phyloP scores from a whole-genome alignment of 257 asterid genomes.

The Asclepias syriaca region DNA sequence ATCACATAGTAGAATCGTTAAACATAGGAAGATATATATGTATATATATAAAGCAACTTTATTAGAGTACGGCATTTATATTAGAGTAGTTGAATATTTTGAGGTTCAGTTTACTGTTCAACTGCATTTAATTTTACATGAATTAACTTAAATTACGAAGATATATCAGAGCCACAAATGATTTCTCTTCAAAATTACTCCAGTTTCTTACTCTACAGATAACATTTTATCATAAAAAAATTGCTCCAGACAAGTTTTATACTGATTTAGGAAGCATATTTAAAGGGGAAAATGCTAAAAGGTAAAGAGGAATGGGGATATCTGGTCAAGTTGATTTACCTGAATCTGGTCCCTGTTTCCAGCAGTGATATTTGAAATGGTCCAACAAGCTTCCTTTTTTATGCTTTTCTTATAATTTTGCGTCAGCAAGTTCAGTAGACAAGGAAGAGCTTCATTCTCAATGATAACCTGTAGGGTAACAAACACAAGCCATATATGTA shows the following conservation, averaged over 20 bases:
- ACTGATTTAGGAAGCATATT: not conserved
- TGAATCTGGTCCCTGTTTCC: constrained; percentile 71
- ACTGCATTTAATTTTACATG: not conserved
- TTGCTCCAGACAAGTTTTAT: not conserved
- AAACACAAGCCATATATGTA: not conserved
- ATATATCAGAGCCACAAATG: not conserved
- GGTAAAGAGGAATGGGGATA: no score
- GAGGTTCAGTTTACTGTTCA: not conserved
- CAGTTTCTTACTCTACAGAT: not conserved
- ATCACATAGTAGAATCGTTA: not conserved
- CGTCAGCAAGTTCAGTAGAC: constrained; percentile 54
- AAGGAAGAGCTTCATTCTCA: constrained; percentile 56
- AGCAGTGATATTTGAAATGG: constrained; percentile 83
- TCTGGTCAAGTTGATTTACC: constrained; percentile 28
- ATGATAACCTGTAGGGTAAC: constrained; percentile 52
- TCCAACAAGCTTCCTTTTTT: constrained; percentile 88
- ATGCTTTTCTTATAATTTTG: constrained; percentile 63
- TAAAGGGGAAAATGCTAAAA: not conserved
- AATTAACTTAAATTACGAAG: not conserved
- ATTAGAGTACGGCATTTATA: not conserved
- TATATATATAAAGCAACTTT: not conserved
- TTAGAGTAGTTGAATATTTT: not conserved
- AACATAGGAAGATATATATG: no score
- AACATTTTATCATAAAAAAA: not conserved
- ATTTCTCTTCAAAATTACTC: not conserved